A percentile compares a stretch with the other conserved stretches of the same genome.
These are phyloP conservation scores for Chytriomyces sp. DNA, from an alignment of 192 early-diverging fungal genomes.

Conservation along the genomic window DNA sequence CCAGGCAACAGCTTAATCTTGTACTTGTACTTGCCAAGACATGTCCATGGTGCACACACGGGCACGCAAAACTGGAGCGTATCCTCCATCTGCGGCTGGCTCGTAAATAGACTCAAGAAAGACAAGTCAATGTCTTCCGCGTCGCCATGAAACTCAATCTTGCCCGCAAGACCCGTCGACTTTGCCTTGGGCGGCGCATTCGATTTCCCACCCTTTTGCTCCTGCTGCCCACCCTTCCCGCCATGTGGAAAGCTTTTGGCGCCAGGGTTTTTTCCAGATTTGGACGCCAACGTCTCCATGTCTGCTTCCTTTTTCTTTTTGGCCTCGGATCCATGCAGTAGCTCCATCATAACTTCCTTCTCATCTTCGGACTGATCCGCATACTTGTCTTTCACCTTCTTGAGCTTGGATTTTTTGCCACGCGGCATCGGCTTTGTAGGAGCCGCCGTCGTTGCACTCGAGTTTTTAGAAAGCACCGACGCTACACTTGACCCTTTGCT, in stretches of 20 bases:
- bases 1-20: conserved; percentile 94
- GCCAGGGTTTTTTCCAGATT: too few relatives aligned
- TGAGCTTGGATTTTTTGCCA: conserved; percentile 85
- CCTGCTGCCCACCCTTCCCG: conserved; percentile 33
- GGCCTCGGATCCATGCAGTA: conserved; percentile 65
- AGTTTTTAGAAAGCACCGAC: background rate
- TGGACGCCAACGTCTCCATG: conserved; percentile 17
- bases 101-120: conserved; percentile 77
- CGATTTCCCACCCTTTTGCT: conserved; percentile 30
- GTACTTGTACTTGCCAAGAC: conserved; percentile 88
- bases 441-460: background rate
- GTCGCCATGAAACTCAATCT: background rate
- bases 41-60: conserved; percentile 89
- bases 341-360: conserved; percentile 73
- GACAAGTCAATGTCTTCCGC: conserved; percentile 39
- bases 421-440: conserved; percentile 42
- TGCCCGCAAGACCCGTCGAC: background rate
- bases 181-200: conserved; percentile 13
- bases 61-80: conserved; percentile 83
- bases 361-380: conserved; percentile 96
- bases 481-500: background rate
- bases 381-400: conserved; percentile 94
- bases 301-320: conserved; percentile 32
- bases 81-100: conserved; percentile 76
- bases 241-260: too few relatives aligned